Percentiles rank a stretch among this genome's conserved stretches.
Conservation (phyloP, 306 rosid genomes). For the Trifolium subterraneum region DNA sequence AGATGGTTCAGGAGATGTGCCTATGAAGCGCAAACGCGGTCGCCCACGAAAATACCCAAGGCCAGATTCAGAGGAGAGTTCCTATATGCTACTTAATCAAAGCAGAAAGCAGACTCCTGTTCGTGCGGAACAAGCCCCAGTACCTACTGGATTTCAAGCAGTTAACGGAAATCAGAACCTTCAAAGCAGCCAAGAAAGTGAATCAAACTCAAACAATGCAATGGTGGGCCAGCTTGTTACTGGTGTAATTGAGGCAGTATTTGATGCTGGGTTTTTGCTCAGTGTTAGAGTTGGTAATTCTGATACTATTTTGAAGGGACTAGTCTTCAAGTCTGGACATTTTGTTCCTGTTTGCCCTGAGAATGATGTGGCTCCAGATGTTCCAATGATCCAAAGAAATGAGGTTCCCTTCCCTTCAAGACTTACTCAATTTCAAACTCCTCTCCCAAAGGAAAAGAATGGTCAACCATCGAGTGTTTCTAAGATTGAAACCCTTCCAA, state of each 20-base stretch:
- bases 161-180: slow-evolving; percentile 58
- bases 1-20: slow-evolving; percentile 64
- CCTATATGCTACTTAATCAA: slow-evolving; percentile 44
- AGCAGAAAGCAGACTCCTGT: slow-evolving; percentile 48
- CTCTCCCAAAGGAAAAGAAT: slow-evolving; percentile 57
- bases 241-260: slow-evolving; percentile 87
- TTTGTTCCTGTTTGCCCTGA: slow-evolving; percentile 72
- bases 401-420: slow-evolving; percentile 60
- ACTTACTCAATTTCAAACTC: slow-evolving; percentile 48
- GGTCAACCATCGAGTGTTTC: slow-evolving; percentile 45
- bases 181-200: slow-evolving; percentile 54
- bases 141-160: slow-evolving; percentile 62
- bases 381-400: slow-evolving; percentile 77
- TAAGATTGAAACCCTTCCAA: slow-evolving; percentile 45
- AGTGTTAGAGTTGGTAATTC: slow-evolving; percentile 79
- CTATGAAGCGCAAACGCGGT: slow-evolving; percentile 92
- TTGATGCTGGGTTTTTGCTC: slow-evolving; percentile 92
- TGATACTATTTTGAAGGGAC: slow-evolving; percentile 76
- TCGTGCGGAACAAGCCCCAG: slow-evolving; percentile 43
- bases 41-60: slow-evolving; percentile 92
- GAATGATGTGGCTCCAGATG: slow-evolving; percentile 84
- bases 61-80: slow-evolving; percentile 52
- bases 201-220: slow-evolving; percentile 46
- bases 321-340: slow-evolving; percentile 86
- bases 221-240: slow-evolving; percentile 75